Conservation (phyloP, 768 basidiomycete species). For the Goffeauzyma gilvescens region DNA sequence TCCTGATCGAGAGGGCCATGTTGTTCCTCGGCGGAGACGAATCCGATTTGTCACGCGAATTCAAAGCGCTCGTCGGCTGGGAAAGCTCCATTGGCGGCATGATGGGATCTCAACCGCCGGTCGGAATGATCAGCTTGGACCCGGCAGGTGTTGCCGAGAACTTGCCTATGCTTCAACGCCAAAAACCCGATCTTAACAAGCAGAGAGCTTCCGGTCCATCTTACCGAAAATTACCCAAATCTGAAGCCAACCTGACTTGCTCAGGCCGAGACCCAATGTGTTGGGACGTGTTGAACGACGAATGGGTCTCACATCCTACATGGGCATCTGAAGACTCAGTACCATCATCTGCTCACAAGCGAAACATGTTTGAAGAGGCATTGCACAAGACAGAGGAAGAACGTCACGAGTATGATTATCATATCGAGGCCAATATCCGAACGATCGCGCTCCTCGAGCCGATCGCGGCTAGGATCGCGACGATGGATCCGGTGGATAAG, state of each 20-base stretch:
- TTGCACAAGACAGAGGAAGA: constrained; percentile 96
- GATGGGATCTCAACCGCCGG: constrained; percentile 13
- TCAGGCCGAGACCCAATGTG: constrained; percentile 87
- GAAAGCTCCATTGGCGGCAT: constrained; percentile 39
- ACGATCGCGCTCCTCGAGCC: constrained; percentile 86
- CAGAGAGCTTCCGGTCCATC: constrained; percentile 58
- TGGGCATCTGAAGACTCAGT: constrained; percentile 95
- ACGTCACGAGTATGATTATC: constrained; percentile 90
- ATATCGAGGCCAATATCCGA: constrained; percentile 71
- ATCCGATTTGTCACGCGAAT: constrained; percentile 57
- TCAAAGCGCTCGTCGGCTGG: constrained; percentile 69
- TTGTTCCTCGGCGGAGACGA: constrained; percentile 62
- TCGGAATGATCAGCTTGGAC: constrained; percentile 26
- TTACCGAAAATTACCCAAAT: constrained; percentile 71
- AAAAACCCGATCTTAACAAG: constrained; percentile 40
- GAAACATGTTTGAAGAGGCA: constrained; percentile 87
- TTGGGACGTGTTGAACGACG: constrained; percentile 87
- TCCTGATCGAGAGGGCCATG: constrained; percentile 59
- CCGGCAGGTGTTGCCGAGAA: constrained; percentile 48
- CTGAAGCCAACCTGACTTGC: constrained; percentile 70
- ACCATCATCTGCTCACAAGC: constrained; percentile 74
- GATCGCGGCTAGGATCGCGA: constrained; percentile 58
- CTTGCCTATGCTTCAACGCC: constrained; percentile 54
- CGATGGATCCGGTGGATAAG: constrained; percentile 76
- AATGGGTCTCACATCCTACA: constrained; percentile 96